phyloP scores from a whole-genome alignment of 768 basidiomycete species.

The Xanthoconium purpureum region DNA sequence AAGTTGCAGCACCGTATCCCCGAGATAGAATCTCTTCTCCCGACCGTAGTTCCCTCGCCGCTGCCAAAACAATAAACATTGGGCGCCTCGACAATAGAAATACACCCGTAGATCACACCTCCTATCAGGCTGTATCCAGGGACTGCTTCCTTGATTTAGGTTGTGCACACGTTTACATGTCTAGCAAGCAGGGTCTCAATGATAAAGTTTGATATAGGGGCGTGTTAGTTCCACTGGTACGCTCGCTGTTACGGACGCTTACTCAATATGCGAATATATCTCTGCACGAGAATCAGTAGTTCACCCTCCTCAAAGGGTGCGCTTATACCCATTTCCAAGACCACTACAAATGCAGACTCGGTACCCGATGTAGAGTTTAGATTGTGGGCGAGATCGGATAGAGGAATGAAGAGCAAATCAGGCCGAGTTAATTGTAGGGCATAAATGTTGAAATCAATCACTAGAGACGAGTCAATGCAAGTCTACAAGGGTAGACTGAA shows the following conservation, averaged over 20 bases:
- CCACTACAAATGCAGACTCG: slow-evolving; percentile 19
- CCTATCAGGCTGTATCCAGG: slow-evolving; percentile 22
- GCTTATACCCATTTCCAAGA: slow-evolving; percentile 19
- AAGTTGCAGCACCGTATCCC: slow-evolving; percentile 9
- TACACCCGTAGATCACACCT: slow-evolving; percentile 3
- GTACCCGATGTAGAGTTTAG: slow-evolving; percentile 8
- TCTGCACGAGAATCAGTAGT: slow-evolving; percentile 8
- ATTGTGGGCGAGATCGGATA: neutral
- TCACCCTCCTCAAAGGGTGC: neutral
- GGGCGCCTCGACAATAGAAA: neutral
- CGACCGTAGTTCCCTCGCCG: slow-evolving; percentile 27
- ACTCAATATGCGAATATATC: slow-evolving; percentile 10
- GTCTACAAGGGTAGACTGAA: too few species aligned
- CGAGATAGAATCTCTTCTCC: slow-evolving; percentile 26
- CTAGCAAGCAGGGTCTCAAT: slow-evolving; percentile 25
- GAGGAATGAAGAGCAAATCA: slow-evolving; percentile 27
- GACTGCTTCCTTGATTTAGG: slow-evolving; percentile 13
- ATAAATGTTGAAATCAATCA: too few species aligned
- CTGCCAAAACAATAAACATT: slow-evolving; percentile 13
- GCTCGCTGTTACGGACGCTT: slow-evolving; percentile 21
- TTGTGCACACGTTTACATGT: slow-evolving; percentile 12
- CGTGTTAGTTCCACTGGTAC: neutral
- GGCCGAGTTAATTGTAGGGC: slow-evolving; percentile 20
- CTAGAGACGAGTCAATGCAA: too few species aligned
- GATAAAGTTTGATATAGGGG: neutral